Evolutionary conservation across 2,329 filamentous ascomycete genomes (phyloP).

Genomic region (Plectosphaerella plurivora): DNA sequence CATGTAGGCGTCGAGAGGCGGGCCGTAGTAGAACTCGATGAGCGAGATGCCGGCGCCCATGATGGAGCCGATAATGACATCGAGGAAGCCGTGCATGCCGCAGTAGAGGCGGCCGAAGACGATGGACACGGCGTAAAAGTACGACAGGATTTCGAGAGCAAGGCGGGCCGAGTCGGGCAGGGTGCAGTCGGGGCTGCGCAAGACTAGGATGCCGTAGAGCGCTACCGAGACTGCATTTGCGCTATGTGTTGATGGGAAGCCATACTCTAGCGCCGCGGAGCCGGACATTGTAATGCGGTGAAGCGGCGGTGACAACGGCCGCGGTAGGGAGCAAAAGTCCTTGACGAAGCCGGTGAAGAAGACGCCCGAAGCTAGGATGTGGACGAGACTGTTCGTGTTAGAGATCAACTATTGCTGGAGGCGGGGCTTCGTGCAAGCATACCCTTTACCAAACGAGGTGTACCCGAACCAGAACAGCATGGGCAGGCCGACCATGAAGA

Average conservation of each 20-base stretch:
- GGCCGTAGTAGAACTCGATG: constrained; percentile 56
- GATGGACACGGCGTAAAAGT: constrained; percentile 86
- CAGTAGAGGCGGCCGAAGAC: constrained; percentile 90
- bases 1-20: constrained; percentile 66
- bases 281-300: constrained; percentile 97
- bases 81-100: constrained; percentile 96
- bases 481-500: constrained; percentile 94
- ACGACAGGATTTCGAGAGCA: constrained; percentile 63
- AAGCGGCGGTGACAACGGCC: constrained; percentile 86
- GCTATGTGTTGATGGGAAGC: constrained; percentile 94
- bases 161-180: constrained; percentile 55
- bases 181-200: constrained; percentile 62
- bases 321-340: constrained; percentile 86
- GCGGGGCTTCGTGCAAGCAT: constrained; percentile 31
- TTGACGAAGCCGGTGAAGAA: constrained; percentile 93
- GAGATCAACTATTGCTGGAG: not conserved
- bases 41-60: constrained; percentile 65
- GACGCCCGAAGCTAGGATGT: constrained; percentile 73
- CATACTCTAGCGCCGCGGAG: constrained; percentile 90
- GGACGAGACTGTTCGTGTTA: constrained; percentile 51
- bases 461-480: constrained; percentile 97
- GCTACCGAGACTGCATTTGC: constrained; percentile 95
- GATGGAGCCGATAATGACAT: constrained; percentile 76
- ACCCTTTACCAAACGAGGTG: constrained; percentile 81
- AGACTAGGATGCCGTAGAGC: constrained; percentile 70